A percentile compares a stretch with the other conserved stretches of the same genome.
Evolutionary conservation across 192 early-diverging fungal species (phyloP).

Genomic region (Backusella westeae): DNA sequence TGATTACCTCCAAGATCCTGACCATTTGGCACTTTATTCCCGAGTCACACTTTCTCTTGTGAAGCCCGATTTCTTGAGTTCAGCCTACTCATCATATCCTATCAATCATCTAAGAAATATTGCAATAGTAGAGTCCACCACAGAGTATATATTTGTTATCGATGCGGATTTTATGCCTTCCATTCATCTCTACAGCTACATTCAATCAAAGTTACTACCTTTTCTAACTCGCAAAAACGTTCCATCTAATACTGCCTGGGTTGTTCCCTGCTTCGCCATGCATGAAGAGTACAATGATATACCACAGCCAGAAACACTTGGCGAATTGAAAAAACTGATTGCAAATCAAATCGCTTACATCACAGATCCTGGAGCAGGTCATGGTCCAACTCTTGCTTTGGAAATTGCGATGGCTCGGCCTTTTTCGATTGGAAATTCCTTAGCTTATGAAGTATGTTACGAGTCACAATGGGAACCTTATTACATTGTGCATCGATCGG

Average conservation of each 20-base stretch:
- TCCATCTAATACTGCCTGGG: slow-evolving; percentile 30
- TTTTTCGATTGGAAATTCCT: slow-evolving; percentile 14
- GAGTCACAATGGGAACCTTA: slow-evolving; percentile 62
- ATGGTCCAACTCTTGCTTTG: slow-evolving; percentile 46
- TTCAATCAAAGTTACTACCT: slow-evolving; percentile 22
- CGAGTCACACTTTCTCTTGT: slow-evolving; percentile 36
- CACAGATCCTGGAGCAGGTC: slow-evolving; percentile 51
- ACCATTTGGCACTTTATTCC: slow-evolving; percentile 24
- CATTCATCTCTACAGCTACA: slow-evolving; percentile 33
- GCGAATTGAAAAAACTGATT: slow-evolving; percentile 39
- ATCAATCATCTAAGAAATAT: slow-evolving; percentile 54
- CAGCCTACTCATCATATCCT: slow-evolving; percentile 40
- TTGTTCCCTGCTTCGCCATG: slow-evolving; percentile 53
- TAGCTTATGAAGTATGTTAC: slow-evolving; percentile 49
- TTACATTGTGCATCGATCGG: slow-evolving; percentile 39
- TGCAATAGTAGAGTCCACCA: slow-evolving; percentile 36
- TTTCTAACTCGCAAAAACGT: background rate
- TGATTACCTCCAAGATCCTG: slow-evolving; percentile 34
- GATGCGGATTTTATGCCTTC: slow-evolving; percentile 56
- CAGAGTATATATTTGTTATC: slow-evolving; percentile 51
- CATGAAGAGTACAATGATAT: slow-evolving; percentile 29
- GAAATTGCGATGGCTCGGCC: slow-evolving; percentile 29
- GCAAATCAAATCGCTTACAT: slow-evolving; percentile 40
- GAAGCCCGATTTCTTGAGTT: slow-evolving; percentile 41
- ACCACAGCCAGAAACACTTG: slow-evolving; percentile 34